Evolutionary conservation across 352 stramenopile species (phyloP).

Genomic region (Thalassiosira exigua): DNA sequence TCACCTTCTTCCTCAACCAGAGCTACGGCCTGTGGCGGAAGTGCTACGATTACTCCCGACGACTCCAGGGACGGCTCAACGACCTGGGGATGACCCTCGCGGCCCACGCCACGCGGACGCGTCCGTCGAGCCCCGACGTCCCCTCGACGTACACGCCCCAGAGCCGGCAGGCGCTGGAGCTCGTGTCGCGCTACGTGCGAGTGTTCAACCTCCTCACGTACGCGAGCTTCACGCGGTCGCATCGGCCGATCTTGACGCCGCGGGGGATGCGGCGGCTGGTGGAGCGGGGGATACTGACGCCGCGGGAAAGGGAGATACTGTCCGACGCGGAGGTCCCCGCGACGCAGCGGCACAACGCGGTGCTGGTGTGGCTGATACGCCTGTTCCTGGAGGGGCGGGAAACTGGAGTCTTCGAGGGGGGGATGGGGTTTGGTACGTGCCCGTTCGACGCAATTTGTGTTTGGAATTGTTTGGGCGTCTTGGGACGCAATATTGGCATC

Average conservation of each 20-base stretch:
- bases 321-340: slow-evolving; percentile 75
- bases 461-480: too few species aligned
- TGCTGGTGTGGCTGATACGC: slow-evolving; percentile 83
- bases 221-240: slow-evolving; percentile 83
- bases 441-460: too few species aligned
- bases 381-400: slow-evolving; percentile 77
- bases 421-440: slow-evolving; percentile 65
- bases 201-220: slow-evolving; percentile 87
- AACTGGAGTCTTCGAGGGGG: slow-evolving; percentile 78
- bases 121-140: slow-evolving; percentile 52
- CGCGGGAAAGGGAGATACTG: slow-evolving; percentile 74
- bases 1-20: slow-evolving; percentile 87
- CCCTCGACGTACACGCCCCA: slow-evolving; percentile 75
- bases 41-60: slow-evolving; percentile 79
- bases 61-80: slow-evolving; percentile 83
- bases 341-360: slow-evolving; percentile 81
- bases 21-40: slow-evolving; percentile 85
- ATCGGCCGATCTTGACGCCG: slow-evolving; percentile 85
- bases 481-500: too few species aligned
- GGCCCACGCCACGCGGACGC: slow-evolving; percentile 69
- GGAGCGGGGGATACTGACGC: slow-evolving; percentile 82
- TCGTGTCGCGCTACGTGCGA: slow-evolving; percentile 81
- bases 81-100: slow-evolving; percentile 83
- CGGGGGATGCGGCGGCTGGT: slow-evolving; percentile 82
- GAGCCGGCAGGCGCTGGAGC: slow-evolving; percentile 73